phyloP scores from a whole-genome alignment of 75 land plant genomes.

The Selaginella tamariscina region DNA sequence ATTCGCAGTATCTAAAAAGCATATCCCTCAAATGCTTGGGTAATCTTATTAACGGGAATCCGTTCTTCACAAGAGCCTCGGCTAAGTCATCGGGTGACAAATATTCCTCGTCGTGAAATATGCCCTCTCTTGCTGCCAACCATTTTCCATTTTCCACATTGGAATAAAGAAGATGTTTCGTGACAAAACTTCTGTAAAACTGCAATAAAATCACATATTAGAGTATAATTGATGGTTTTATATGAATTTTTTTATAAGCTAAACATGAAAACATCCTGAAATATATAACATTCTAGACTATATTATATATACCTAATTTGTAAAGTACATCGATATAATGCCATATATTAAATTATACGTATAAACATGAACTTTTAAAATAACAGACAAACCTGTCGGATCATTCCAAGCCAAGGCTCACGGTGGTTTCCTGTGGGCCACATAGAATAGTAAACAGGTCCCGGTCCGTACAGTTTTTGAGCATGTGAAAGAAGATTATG shows the following conservation, averaged over 20 bases:
- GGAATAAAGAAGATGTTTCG: constrained; percentile 44
- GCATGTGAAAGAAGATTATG: constrained; percentile 39
- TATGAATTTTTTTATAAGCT: too few species aligned
- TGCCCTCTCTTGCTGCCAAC: constrained; percentile 55
- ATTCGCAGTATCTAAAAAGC: constrained; percentile 31
- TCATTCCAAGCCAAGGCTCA: constrained; percentile 73
- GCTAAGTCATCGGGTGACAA: constrained; percentile 36
- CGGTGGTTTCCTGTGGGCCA: constrained; percentile 73
- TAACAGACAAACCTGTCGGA: too few species aligned
- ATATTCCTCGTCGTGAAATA: constrained; percentile 59
- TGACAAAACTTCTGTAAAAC: constrained; percentile 34
- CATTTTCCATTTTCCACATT: constrained; percentile 58
- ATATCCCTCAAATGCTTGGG: constrained; percentile 32
- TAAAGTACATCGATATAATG: too few species aligned
- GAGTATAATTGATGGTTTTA: too few species aligned
- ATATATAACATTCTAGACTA: too few species aligned
- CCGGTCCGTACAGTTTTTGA: constrained; percentile 30
- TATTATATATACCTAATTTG: too few species aligned
- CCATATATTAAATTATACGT: too few species aligned
- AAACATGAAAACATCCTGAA: too few species aligned
- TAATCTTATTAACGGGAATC: constrained; percentile 58
- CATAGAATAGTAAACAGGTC: constrained; percentile 41
- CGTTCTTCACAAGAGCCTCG: constrained; percentile 41
- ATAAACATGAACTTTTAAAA: too few species aligned
- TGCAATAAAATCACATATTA: too few species aligned